Evolutionary conservation across 257 asterid genomes (phyloP), one percentile per base, ranked within the genome.

Genomic region (Leptodermis oblonga): DNA sequence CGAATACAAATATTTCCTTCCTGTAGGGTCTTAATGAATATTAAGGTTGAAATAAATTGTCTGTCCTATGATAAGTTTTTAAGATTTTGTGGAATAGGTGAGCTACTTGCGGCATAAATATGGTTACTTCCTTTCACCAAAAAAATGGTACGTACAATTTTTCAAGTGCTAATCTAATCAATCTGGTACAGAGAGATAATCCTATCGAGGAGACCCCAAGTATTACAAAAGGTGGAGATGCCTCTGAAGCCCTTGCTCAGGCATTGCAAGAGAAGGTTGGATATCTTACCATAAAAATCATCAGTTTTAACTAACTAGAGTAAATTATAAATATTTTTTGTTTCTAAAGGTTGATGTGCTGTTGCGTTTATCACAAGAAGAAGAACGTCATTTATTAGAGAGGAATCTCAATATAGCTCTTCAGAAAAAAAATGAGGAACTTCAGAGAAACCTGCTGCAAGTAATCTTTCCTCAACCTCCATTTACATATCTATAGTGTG

Each of bases 191-290:
- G 96, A 74, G 62, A 70, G 67, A 73, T 60, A 84, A 76, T 62
- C 82, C 82, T 51, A 70, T 78, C 64, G 49, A 70, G 70, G 78
- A 76, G 62, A 71, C 81, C 34, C 68, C 79, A 41, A 61, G 67
- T 76, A 75, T 72, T 61, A 62, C 70, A 53, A 84, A 75, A 77
- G 74, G 73, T 74, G 77, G 77, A 54, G 91, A 86, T 72, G 67
- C 80, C 64, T 88, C 92, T 23, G 86, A 84, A 62, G 88, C 83
- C 72, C 86, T 94, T 79, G 82, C 95, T 73, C 81, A 79, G 86
- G 99, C 96, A 20, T 79, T 91, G 88, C 92, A 91, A 20, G 97
- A 94, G 85, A 94, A 94, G 99, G 97, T 94, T 71, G 74, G 65
- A 46, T 45, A 58, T 73, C 72, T 65, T 78, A 69, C 73, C 37